Evolutionary conservation across 805 yeast genomes (phyloP).

Genomic region (Ogataea populi-albae): DNA sequence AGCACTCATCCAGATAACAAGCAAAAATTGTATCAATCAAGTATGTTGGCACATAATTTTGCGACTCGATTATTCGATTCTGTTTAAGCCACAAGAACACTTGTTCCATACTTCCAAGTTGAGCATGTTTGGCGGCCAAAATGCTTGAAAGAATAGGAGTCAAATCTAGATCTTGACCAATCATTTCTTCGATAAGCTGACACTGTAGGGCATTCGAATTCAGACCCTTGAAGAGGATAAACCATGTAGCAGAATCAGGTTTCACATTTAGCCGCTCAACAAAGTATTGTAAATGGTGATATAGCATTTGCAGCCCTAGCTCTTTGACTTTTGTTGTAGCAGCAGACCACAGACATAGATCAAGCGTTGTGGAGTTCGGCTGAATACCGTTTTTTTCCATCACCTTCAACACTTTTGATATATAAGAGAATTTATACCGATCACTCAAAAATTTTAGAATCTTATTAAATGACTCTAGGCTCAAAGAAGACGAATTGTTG

Average conservation of each 20-base stretch:
- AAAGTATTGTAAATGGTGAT: neutral
- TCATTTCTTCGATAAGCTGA: constrained; percentile 3
- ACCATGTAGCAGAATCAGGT: constrained; percentile 12
- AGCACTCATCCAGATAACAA: constrained; percentile 6
- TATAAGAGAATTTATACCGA: constrained; percentile 1
- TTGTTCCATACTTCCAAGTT: constrained; percentile 1
- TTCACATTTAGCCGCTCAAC: neutral
- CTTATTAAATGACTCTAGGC: constrained; percentile 3
- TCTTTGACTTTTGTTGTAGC: constrained; percentile 1
- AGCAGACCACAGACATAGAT: constrained; percentile 6
- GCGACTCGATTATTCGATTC: neutral
- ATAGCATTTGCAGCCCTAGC: neutral
- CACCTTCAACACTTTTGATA: constrained; percentile 1
- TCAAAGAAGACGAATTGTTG: neutral
- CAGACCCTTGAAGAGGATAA: constrained; percentile 4
- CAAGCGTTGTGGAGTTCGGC: constrained; percentile 6
- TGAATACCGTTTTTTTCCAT: constrained; percentile 3
- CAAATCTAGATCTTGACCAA: constrained; percentile 2
- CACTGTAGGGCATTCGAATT: neutral
- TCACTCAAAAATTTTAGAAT: constrained; percentile 6
- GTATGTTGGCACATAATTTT: constrained; percentile 1
- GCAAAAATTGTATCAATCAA: constrained; percentile 2
- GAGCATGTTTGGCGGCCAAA: neutral
- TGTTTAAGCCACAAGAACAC: constrained; percentile 7
- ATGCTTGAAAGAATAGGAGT: constrained; percentile 4